These are phyloP conservation scores for Rheum nobile DNA, from an alignment of 148 eudicot genomes.

Conservation along the genomic window DNA sequence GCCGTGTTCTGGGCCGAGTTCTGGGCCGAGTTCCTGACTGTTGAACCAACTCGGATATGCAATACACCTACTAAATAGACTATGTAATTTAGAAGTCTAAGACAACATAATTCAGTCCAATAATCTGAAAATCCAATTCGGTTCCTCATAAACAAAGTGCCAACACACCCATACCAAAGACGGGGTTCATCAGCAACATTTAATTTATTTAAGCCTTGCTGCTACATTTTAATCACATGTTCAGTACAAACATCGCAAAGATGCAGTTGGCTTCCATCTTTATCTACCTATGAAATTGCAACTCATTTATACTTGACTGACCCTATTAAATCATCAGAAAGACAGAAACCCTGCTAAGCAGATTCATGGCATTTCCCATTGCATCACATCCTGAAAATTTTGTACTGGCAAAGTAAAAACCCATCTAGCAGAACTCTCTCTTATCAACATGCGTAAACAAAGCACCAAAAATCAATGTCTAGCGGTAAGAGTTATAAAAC, in stretches of 20 bases:
- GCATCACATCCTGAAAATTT: not conserved
- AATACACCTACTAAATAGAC: not conserved
- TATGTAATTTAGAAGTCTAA: not conserved
- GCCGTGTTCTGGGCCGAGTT: too few relatives aligned
- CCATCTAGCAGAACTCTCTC: too few relatives aligned
- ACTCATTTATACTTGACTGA: too few relatives aligned
- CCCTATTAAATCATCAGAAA: not conserved
- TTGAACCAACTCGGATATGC: too few relatives aligned
- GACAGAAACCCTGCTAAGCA: not conserved
- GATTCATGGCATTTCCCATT: not conserved
- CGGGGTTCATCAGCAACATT: not conserved
- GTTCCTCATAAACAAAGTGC: not conserved
- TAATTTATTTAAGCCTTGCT: too few relatives aligned
- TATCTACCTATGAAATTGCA: not conserved
- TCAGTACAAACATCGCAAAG: not conserved
- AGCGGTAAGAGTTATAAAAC: too few relatives aligned
- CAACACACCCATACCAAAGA: not conserved
- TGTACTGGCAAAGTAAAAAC: not conserved
- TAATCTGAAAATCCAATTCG: not conserved
- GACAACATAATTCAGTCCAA: not conserved
- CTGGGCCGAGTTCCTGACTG: too few relatives aligned
- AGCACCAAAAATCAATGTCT: too few relatives aligned
- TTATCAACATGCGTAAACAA: too few relatives aligned
- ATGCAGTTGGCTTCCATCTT: not conserved
- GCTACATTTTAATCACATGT: not conserved